Conservation (phyloP, 2,329 filamentous ascomycete genomes). For the Aspergillaceae sp. region DNA sequence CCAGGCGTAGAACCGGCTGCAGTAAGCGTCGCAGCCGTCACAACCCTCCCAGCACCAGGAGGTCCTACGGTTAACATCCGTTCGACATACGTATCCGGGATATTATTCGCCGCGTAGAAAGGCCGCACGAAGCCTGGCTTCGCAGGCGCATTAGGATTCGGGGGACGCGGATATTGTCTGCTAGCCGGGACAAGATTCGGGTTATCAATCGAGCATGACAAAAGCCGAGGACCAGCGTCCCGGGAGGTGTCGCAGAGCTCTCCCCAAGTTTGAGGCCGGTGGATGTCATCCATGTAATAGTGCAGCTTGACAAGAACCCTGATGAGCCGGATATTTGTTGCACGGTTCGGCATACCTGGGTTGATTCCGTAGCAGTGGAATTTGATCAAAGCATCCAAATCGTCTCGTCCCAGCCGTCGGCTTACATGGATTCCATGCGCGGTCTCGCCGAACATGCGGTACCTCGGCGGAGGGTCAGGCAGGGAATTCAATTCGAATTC, state of each 20-base stretch:
- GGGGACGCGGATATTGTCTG: constrained; percentile 12
- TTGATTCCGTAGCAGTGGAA: constrained; percentile 22
- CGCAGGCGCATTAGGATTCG: constrained; percentile 1
- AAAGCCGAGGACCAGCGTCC: constrained; percentile 25
- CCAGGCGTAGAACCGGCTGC: too few species aligned
- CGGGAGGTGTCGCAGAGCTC: constrained; percentile 13
- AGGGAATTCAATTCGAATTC: not conserved
- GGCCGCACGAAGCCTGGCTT: constrained; percentile 8
- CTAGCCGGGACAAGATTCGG: constrained; percentile 14
- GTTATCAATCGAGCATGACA: constrained; percentile 10
- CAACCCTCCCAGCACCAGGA: too few species aligned
- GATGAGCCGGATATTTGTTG: constrained; percentile 2
- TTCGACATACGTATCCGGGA: constrained; percentile 9
- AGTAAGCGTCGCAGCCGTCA: too few species aligned
- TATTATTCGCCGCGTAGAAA: constrained; percentile 1
- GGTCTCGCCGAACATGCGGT: constrained; percentile 1
- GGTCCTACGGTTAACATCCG: constrained; percentile 4
- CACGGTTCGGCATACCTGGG: not conserved
- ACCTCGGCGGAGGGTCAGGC: constrained; percentile 2
- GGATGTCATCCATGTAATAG: constrained; percentile 14
- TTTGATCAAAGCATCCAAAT: constrained; percentile 2
- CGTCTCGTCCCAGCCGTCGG: too few species aligned
- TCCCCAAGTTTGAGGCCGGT: constrained; percentile 8
- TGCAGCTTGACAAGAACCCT: constrained; percentile 16
- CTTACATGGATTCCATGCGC: not conserved